Evolutionary conservation across 306 rosid genomes (phyloP).

Genomic region (Lithocarpus polystachyus): DNA sequence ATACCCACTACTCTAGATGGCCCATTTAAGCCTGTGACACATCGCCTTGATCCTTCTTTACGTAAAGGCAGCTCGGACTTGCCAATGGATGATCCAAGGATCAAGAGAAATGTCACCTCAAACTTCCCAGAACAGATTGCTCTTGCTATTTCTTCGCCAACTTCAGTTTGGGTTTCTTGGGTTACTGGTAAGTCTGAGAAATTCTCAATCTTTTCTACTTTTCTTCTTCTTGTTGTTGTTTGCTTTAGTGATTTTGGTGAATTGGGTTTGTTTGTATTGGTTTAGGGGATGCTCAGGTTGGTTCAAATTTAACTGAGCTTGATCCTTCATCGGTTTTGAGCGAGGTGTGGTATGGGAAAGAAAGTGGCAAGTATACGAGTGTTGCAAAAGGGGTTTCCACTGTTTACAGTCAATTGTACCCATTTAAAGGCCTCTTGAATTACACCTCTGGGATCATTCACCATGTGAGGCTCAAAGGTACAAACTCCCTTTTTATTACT

Average conservation of each 20-base stretch:
- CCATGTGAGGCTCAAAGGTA: conserved; percentile 80
- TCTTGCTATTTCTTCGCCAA: conserved; percentile 73
- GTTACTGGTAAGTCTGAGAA: conserved; percentile 59
- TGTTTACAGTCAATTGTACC: conserved; percentile 80
- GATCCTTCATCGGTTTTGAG: conserved; percentile 65
- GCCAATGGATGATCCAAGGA: conserved; percentile 85
- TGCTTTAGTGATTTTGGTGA: conserved; percentile 9
- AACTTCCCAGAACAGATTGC: conserved; percentile 86
- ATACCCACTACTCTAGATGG: conserved; percentile 86
- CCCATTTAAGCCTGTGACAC: conserved; percentile 71
- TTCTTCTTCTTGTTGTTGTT: not conserved
- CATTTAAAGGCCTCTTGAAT: conserved; percentile 75
- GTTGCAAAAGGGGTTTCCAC: conserved; percentile 52
- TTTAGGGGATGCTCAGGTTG: conserved; percentile 86
- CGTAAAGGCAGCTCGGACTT: conserved; percentile 77
- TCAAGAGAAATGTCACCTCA: conserved; percentile 60
- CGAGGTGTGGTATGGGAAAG: conserved; percentile 76
- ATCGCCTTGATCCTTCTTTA: conserved; percentile 60
- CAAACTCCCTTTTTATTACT: not conserved
- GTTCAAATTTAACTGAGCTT: conserved; percentile 59
- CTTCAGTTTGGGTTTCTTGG: conserved; percentile 92
- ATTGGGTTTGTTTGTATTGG: conserved; percentile 29
- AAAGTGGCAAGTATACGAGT: conserved; percentile 60
- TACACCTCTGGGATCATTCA: conserved; percentile 92
- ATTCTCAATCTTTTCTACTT: conserved; percentile 5